Base-by-base conservation (phyloP, 768 basidiomycete genomes). In the Psilocybe tampanensis region DNA sequence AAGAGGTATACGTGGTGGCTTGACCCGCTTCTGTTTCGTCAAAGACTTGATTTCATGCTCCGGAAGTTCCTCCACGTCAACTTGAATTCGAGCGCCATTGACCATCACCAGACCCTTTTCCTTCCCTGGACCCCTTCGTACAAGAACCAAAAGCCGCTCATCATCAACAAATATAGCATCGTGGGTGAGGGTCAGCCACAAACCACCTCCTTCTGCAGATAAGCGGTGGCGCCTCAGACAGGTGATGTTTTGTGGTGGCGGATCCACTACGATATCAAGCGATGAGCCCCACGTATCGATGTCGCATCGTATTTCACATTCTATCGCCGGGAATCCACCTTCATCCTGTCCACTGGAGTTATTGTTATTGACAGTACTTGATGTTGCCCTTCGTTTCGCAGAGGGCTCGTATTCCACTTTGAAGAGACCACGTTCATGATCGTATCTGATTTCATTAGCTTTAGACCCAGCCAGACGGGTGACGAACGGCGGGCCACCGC, bases 171-270 rank as follows among this genome's bases (percentile, higher is more conserved):
- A 84, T n/a, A 88, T 70, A 1, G 86, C 84, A 60, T 96, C 92
- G 64, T 98, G 95, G 4, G 86, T 89, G 64, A 98, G 78, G 0
- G 94, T 95, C 23, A 99, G 71, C 97, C 97, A 99, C 18, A 97
- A 72, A 0, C 97, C 97, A 15, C 96, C 95, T 2, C 96, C 96
- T 32, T 89, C 87, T 3, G 81, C 75, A 1, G 94, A 94, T 5
- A 98, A 78, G 6, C 89, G 84, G 72, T 98, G 96, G 26, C 97
- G 83, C 8, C 90, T 85, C 8, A 99, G 79, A 58, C 89, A 93
- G 0, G 89, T 84, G 34, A 96, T 86, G 4, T 83, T 78, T 57
- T 89, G 86, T 12, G 95, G 95, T 2, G 95, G 93, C 1, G 96
- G 97, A 70, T 98, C 95, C 47, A 97, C 83, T 23, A 96, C 89